Percentiles rank a stretch among this genome's conserved stretches.
phyloP scores from a whole-genome alignment of 805 yeast genomes.

The Cyberlindnera misumaiensis region DNA sequence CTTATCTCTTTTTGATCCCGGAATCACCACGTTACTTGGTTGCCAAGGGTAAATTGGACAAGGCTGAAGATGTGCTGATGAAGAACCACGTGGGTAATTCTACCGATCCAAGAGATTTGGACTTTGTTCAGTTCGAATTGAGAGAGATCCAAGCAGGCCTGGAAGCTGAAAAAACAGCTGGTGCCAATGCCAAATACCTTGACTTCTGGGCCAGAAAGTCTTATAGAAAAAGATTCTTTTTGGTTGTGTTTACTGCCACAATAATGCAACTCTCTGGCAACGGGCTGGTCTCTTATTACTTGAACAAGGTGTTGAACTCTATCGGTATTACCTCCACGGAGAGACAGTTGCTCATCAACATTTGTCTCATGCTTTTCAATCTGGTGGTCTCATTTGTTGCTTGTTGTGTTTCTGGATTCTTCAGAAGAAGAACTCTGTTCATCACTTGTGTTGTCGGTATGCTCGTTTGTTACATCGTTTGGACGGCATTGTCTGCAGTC shows the following conservation, averaged over 20 bases:
- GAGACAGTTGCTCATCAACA: conserved; percentile 41
- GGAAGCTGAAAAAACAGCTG: conserved; percentile 32
- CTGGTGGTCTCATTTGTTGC: conserved; percentile 25
- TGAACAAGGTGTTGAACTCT: conserved; percentile 41
- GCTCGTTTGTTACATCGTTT: conserved; percentile 30
- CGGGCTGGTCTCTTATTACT: conserved; percentile 44
- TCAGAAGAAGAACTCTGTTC: conserved; percentile 34
- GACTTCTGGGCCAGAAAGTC: conserved; percentile 30
- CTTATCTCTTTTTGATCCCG: conserved; percentile 33
- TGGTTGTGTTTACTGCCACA: conserved; percentile 27
- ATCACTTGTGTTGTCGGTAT: conserved; percentile 29
- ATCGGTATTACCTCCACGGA: conserved; percentile 44
- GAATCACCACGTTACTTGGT: conserved; percentile 44
- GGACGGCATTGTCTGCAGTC: conserved; percentile 41
- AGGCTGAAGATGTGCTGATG: conserved; percentile 36
- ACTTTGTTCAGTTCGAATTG: conserved; percentile 31
- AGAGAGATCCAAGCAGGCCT: conserved; percentile 33
- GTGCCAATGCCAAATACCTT: conserved; percentile 25
- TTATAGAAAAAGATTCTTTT: conserved; percentile 35
- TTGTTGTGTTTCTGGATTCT: conserved; percentile 16
- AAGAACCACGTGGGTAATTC: conserved; percentile 33
- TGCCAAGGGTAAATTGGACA: conserved; percentile 32
- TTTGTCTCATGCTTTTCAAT: conserved; percentile 41
- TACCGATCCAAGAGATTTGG: conserved; percentile 14
- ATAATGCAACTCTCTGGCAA: conserved; percentile 44